A percentile compares a stretch with the other conserved stretches of the same genome.
Conservation (phyloP, 2,329 filamentous ascomycete species). For the Cercospora sp. region DNA sequence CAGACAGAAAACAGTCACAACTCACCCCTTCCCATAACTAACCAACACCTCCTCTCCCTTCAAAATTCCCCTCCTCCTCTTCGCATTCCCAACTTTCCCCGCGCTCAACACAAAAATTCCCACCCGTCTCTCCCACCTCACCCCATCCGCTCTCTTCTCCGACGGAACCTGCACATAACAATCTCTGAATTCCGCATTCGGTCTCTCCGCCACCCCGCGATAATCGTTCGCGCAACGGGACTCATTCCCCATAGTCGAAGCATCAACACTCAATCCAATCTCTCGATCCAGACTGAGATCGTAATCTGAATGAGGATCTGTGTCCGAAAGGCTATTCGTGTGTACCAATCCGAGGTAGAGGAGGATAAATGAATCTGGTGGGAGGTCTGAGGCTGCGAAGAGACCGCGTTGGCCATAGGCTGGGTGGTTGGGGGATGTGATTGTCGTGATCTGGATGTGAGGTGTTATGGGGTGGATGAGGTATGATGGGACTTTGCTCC, state of each 20-base stretch:
- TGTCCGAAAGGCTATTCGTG: constrained; percentile 46
- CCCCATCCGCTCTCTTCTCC: constrained; percentile 41
- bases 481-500: constrained; percentile 27
- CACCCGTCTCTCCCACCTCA: constrained; percentile 49
- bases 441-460: constrained; percentile 46
- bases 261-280: constrained; percentile 52
- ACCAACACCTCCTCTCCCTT: constrained; percentile 55
- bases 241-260: constrained; percentile 52
- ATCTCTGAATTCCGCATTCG: constrained; percentile 44
- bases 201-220: constrained; percentile 47
- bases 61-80: constrained; percentile 45
- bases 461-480: constrained; percentile 38
- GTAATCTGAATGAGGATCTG: constrained; percentile 51
- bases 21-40: constrained; percentile 46
- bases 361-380: constrained; percentile 51
- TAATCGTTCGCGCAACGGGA: constrained; percentile 58
- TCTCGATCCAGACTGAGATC: constrained; percentile 55
- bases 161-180: constrained; percentile 42
- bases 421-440: constrained; percentile 48
- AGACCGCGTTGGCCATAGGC: constrained; percentile 52
- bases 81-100: constrained; percentile 51
- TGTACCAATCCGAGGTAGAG: constrained; percentile 54
- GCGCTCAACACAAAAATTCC: constrained; percentile 53
- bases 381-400: constrained; percentile 48
- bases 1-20: background rate